Base-by-base conservation (phyloP, 306 rosid species). In the Vigna nakashimae region DNA sequence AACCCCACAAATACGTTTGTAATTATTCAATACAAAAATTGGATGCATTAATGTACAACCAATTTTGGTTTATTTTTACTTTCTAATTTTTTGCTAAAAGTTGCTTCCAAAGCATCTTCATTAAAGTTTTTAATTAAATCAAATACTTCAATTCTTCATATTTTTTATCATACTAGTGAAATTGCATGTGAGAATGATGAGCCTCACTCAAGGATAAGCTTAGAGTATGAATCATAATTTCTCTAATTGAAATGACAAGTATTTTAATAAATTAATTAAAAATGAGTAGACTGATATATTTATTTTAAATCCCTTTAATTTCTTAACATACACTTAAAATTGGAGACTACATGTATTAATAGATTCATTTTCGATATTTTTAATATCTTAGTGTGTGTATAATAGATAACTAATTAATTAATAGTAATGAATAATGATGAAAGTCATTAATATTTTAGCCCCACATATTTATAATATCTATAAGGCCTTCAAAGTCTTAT, bases 401-500 rank as follows among this genome's bases (percentile, higher is more conserved):
- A 30, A 30, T 30, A 20, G 22, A 20, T 30, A 30, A 30, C 3
- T 30, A 3, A 30, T 30, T 30, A 30, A 30, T 30, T 30, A 30
- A 58, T 17, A 1, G 43, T 15, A 26, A 42, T 22, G 6, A 73
- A 73, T 57, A 43, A 36, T 12, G 52, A 71, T 42, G 12, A 59
- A 16, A 46, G 45, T 17, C 53, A 15, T 40, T 20, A 65, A 67
- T 6, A 22, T 45, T 24, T 77, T 18, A 45, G 11, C 52, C 75
- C 26, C 51, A 57, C 15, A 38, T 26, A 38, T 6, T 59, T 34
- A 18, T 22, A 51, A 77, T 30, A 66, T 67, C 70, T 56, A 15
- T 55, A 73, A 48, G 52, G 71, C 18, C n/a, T 56, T 57, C 36
- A 16, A 36, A 55, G 34, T 56, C 64, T 74, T 80, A 66, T 66